Evolutionary conservation across 768 basidiomycete species (phyloP).

Genomic region (Rhizopogon rudus): DNA sequence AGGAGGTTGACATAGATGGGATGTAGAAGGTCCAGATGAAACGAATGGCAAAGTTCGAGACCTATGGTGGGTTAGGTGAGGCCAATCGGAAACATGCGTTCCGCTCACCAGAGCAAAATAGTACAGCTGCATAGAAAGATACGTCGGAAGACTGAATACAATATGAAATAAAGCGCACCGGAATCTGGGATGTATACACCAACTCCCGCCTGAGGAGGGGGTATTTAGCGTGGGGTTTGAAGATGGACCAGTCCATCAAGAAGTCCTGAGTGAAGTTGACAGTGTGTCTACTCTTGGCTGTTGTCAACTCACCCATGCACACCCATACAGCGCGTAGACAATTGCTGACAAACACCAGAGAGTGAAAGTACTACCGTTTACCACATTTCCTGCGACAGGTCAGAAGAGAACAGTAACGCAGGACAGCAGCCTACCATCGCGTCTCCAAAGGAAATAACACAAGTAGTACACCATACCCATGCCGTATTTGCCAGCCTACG

Average conservation of each 20-base stretch:
- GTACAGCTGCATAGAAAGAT: slow-evolving; percentile 45
- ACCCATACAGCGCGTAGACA: slow-evolving; percentile 64
- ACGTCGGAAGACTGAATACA: background rate
- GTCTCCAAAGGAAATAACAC: slow-evolving; percentile 77
- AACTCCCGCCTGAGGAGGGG: slow-evolving; percentile 70
- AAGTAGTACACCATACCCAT: slow-evolving; percentile 60
- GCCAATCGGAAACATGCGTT: background rate
- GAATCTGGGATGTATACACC: slow-evolving; percentile 59
- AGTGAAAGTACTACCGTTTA: slow-evolving; percentile 47
- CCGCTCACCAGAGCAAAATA: slow-evolving; percentile 69
- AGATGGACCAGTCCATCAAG: slow-evolving; percentile 88
- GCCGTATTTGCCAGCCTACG: slow-evolving; percentile 81
- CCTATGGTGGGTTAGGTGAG: slow-evolving; percentile 30
- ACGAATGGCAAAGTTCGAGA: slow-evolving; percentile 68
- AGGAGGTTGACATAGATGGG: slow-evolving; percentile 41
- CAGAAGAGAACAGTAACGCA: background rate
- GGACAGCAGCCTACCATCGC: slow-evolving; percentile 37
- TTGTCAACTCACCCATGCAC: slow-evolving; percentile 63
- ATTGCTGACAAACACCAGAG: slow-evolving; percentile 65
- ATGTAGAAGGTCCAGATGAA: slow-evolving; percentile 85
- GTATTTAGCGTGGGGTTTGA: slow-evolving; percentile 50
- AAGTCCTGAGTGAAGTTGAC: slow-evolving; percentile 53
- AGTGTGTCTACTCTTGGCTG: background rate
- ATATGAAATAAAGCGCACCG: slow-evolving; percentile 33
- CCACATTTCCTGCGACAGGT: slow-evolving; percentile 23